Percentiles rank a stretch among this genome's conserved stretches.
phyloP scores from a whole-genome alignment of 1,139 yeast genomes.

The Nakaseomyces kungkrabaensis region DNA sequence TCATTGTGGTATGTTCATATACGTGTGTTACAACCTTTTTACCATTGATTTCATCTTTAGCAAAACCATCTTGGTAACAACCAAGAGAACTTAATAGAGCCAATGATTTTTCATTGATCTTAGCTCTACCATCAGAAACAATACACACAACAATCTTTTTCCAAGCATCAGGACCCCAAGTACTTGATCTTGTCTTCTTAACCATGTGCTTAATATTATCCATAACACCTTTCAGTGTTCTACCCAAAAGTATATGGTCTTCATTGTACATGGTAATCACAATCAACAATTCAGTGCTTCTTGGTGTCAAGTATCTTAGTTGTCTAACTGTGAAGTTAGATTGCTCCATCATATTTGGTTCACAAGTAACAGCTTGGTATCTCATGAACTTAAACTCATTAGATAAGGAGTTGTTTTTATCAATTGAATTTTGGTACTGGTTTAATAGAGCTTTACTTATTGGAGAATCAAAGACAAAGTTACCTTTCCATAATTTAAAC shows the following conservation, averaged over 20 bases:
- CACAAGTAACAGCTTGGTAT: slow-evolving; percentile 75
- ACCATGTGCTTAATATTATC: slow-evolving; percentile 79
- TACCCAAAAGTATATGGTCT: slow-evolving; percentile 74
- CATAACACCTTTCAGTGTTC: slow-evolving; percentile 90
- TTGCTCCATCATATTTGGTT: slow-evolving; percentile 63
- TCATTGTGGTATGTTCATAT: slow-evolving; percentile 73
- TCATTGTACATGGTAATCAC: slow-evolving; percentile 94
- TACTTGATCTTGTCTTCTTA: slow-evolving; percentile 52
- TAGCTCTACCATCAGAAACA: slow-evolving; percentile 91
- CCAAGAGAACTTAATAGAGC: slow-evolving; percentile 88
- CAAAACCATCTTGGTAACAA: slow-evolving; percentile 89
- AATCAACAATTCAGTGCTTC: slow-evolving; percentile 80
- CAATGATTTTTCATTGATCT: slow-evolving; percentile 71
- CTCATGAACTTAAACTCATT: slow-evolving; percentile 75
- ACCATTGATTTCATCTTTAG: slow-evolving; percentile 81
- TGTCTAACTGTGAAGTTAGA: slow-evolving; percentile 78
- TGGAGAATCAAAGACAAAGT: slow-evolving; percentile 58
- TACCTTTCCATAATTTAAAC: slow-evolving; percentile 39
- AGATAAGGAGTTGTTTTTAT: slow-evolving; percentile 40
- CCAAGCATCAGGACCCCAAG: slow-evolving; percentile 89
- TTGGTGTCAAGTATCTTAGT: slow-evolving; percentile 49
- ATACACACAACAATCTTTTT: slow-evolving; percentile 83
- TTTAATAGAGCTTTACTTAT: slow-evolving; percentile 46
- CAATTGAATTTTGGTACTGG: slow-evolving; percentile 34
- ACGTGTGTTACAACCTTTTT: slow-evolving; percentile 83